These are phyloP conservation scores for Backusella luteola DNA, from an alignment of 192 early-diverging fungal species.

Conservation along the genomic window DNA sequence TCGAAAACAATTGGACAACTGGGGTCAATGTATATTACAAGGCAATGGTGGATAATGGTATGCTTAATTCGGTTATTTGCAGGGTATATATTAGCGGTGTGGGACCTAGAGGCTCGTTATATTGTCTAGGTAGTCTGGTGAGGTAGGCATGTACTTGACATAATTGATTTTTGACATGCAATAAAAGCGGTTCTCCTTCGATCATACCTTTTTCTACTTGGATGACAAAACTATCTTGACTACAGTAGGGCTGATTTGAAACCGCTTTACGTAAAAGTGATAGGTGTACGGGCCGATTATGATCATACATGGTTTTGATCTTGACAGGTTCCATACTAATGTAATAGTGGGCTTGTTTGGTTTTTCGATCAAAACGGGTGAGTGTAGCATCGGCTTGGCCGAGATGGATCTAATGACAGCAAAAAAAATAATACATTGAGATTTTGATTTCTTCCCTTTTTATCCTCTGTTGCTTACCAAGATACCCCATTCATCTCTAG, in stretches of 20 bases:
- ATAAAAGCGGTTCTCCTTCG: constrained; percentile 19
- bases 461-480: not conserved
- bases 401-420: constrained; percentile 24
- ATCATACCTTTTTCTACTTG: constrained; percentile 25
- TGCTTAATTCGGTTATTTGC: constrained; percentile 26
- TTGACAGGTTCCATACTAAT: constrained; percentile 28
- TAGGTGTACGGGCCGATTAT: constrained; percentile 26
- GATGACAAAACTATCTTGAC: constrained; percentile 19
- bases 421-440: not conserved
- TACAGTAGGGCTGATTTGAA: not conserved
- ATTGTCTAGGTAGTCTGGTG: constrained; percentile 15
- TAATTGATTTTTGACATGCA: constrained; percentile 6
- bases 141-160: constrained; percentile 26
- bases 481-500: constrained; percentile 11
- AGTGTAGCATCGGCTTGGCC: constrained; percentile 23
- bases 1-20: not conserved
- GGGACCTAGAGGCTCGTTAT: constrained; percentile 3
- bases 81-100: constrained; percentile 23
- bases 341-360: constrained; percentile 16
- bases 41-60: constrained; percentile 31
- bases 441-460: not conserved
- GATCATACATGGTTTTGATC: constrained; percentile 32
- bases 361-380: constrained; percentile 24
- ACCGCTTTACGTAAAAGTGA: constrained; percentile 14
- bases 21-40: not conserved